Conservation (phyloP, 768 basidiomycete genomes). For the Coprinopsis strossmayeri region DNA sequence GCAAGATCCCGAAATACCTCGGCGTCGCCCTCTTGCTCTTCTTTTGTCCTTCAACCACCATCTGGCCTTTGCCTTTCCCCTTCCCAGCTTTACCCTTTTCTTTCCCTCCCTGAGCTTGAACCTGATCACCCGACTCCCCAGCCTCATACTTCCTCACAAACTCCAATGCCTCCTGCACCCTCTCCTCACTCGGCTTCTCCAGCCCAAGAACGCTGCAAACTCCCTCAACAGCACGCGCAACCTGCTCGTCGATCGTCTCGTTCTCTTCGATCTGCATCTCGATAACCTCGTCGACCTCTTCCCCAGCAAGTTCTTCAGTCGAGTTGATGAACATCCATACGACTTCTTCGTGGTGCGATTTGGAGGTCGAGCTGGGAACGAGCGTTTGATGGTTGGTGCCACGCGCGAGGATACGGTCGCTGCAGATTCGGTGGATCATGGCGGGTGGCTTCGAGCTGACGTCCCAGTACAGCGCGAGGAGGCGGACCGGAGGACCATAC, state of each 20-base stretch:
- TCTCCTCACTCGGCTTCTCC: slow-evolving; percentile 43
- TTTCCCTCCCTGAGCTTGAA: slow-evolving; percentile 14
- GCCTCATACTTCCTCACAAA: slow-evolving; percentile 23
- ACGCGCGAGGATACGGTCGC: slow-evolving; percentile 64
- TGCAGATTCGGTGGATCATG: slow-evolving; percentile 68
- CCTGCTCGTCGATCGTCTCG: slow-evolving; percentile 35
- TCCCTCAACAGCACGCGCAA: slow-evolving; percentile 54
- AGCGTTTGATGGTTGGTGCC: slow-evolving; percentile 87
- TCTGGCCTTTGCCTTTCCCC: slow-evolving; percentile 18
- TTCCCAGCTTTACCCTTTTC: slow-evolving; percentile 19
- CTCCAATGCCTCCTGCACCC: slow-evolving; percentile 51
- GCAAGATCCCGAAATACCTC: slow-evolving; percentile 75
- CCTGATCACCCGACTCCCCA: too few species aligned
- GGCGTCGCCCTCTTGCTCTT: slow-evolving; percentile 28
- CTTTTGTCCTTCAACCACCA: slow-evolving; percentile 12
- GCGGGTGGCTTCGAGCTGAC: slow-evolving; percentile 45
- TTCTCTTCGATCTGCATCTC: slow-evolving; percentile 44
- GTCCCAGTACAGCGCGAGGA: slow-evolving; percentile 80
- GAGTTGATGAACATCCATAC: slow-evolving; percentile 73
- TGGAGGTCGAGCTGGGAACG: slow-evolving; percentile 39
- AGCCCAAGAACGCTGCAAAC: slow-evolving; percentile 25
- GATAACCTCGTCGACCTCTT: slow-evolving; percentile 62
- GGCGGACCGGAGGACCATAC: slow-evolving; percentile 50
- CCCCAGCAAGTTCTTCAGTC: slow-evolving; percentile 49
- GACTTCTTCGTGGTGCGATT: slow-evolving; percentile 66